Percentiles rank a stretch among this genome's conserved stretches.
Conservation (phyloP, 2,329 filamentous ascomycete genomes). For the Passalora sequoiae region DNA sequence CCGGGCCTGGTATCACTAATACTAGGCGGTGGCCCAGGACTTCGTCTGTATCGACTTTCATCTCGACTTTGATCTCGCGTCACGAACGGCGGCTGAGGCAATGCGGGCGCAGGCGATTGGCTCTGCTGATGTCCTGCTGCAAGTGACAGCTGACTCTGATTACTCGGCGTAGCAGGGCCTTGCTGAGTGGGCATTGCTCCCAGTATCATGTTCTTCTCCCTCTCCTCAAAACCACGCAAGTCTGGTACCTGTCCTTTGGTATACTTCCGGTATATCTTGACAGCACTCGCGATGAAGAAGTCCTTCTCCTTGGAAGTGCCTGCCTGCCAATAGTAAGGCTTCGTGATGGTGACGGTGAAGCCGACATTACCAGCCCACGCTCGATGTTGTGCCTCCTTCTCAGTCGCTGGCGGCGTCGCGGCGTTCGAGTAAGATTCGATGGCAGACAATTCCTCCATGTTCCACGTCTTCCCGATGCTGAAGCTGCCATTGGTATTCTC, state of each 20-base stretch:
- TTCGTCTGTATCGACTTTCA: conserved; percentile 27
- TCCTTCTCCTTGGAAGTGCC: conserved; percentile 94
- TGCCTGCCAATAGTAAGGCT: conserved; percentile 96
- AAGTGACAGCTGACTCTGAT: conserved; percentile 6
- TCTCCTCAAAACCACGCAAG: conserved; percentile 74
- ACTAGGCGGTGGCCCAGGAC: conserved; percentile 30
- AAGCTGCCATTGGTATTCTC: conserved; percentile 92
- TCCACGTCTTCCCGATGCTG: conserved; percentile 98
- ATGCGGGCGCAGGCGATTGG: conserved; percentile 16
- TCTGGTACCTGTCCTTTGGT: conserved; percentile 78
- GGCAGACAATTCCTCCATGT: conserved; percentile 77
- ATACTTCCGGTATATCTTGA: conserved; percentile 97
- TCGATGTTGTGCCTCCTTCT: conserved; percentile 57
- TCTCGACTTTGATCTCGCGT: conserved; percentile 29
- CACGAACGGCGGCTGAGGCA: conserved; percentile 33
- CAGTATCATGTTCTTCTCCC: conserved; percentile 70
- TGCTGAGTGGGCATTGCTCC: conserved; percentile 38
- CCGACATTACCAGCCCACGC: conserved; percentile 78
- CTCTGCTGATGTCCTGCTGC: conserved; percentile 7
- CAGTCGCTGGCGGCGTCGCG: conserved; percentile 44
- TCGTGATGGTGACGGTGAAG: conserved; percentile 82
- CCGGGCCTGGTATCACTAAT: conserved; percentile 21
- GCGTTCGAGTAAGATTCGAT: conserved; percentile 72
- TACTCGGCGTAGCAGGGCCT: conserved; percentile 12
- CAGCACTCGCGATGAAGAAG: conserved; percentile 92